Evolutionary conservation across 495 filamentous ascomycete species (phyloP).

Genomic region (Annulohypoxylon bovei): DNA sequence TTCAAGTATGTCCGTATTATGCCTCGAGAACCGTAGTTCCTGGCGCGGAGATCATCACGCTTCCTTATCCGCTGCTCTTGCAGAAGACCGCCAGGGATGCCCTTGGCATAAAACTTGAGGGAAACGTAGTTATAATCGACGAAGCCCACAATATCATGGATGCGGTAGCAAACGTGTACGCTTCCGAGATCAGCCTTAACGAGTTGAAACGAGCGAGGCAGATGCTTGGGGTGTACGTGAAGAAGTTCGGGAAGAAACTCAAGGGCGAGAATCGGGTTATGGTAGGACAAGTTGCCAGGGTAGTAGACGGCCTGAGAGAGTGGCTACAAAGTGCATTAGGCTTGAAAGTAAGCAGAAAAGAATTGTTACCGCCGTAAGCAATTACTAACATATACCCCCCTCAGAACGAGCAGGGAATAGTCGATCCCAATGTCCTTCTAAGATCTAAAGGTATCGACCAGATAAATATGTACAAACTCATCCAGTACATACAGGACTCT

Average conservation of each 20-base stretch:
- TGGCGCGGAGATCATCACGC: constrained; percentile 89
- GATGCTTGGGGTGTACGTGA: constrained; percentile 82
- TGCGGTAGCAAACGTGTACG: constrained; percentile 87
- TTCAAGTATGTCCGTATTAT: constrained; percentile 95
- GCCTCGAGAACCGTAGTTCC: constrained; percentile 84
- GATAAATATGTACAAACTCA: constrained; percentile 90
- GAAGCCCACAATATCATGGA: constrained; percentile 99
- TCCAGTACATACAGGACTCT: constrained; percentile 86
- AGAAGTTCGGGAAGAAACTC: constrained; percentile 86
- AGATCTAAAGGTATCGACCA: constrained; percentile 91
- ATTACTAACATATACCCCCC: constrained; percentile 11
- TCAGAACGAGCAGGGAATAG: constrained; percentile 65
- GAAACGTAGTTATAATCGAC: constrained; percentile 91
- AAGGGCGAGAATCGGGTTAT: constrained; percentile 93
- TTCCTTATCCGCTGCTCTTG: constrained; percentile 91
- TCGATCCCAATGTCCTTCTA: constrained; percentile 72
- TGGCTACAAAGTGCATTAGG: constrained; percentile 66
- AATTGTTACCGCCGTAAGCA: background rate
- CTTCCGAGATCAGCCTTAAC: constrained; percentile 74
- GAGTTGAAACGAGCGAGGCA: constrained; percentile 77
- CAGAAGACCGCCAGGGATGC: constrained; percentile 92
- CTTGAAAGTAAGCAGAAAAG: constrained; percentile 47
- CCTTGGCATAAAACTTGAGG: constrained; percentile 83
- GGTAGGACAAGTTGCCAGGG: constrained; percentile 82
- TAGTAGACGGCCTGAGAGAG: constrained; percentile 77